These are phyloP conservation scores for Pichia inconspicua DNA, from an alignment of 1,139 yeast species.

Conservation along the genomic window DNA sequence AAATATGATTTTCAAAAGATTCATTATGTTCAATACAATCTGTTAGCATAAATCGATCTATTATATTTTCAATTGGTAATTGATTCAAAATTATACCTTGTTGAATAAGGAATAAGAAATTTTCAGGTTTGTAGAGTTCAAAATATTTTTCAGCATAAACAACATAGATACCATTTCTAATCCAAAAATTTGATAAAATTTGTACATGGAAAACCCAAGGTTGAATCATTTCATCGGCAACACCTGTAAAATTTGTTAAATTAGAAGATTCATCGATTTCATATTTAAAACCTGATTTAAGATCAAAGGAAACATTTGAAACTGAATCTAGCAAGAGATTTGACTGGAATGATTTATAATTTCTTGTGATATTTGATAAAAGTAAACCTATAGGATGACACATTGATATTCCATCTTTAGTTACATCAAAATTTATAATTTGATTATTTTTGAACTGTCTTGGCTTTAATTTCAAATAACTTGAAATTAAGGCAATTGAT, in stretches of 20 bases:
- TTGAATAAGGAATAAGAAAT: slow-evolving; percentile 57
- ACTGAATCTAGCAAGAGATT: slow-evolving; percentile 12
- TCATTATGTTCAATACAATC: slow-evolving; percentile 42
- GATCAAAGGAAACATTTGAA: not conserved
- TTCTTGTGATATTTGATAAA: slow-evolving; percentile 36
- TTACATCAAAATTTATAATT: slow-evolving; percentile 25
- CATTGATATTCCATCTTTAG: slow-evolving; percentile 39
- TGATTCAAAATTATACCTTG: slow-evolving; percentile 39
- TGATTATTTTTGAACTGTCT: not conserved
- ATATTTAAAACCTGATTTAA: not conserved
- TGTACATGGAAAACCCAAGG: slow-evolving; percentile 68
- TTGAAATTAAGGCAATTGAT: slow-evolving; percentile 27
- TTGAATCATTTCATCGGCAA: slow-evolving; percentile 52
- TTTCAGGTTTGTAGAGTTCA: slow-evolving; percentile 37
- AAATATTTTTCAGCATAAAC: slow-evolving; percentile 40
- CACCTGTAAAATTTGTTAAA: slow-evolving; percentile 20
- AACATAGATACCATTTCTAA: slow-evolving; percentile 56
- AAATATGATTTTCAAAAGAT: slow-evolving; percentile 37
- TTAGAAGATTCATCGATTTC: slow-evolving; percentile 26
- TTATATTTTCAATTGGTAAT: slow-evolving; percentile 38
- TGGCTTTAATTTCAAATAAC: slow-evolving; percentile 23
- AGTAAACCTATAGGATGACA: slow-evolving; percentile 54
- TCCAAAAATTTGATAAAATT: slow-evolving; percentile 78
- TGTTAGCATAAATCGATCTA: slow-evolving; percentile 55
- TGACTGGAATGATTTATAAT: slow-evolving; percentile 26